Conservation (phyloP, 2,329 filamentous ascomycete species). For the Blastomyces emzantsi region DNA sequence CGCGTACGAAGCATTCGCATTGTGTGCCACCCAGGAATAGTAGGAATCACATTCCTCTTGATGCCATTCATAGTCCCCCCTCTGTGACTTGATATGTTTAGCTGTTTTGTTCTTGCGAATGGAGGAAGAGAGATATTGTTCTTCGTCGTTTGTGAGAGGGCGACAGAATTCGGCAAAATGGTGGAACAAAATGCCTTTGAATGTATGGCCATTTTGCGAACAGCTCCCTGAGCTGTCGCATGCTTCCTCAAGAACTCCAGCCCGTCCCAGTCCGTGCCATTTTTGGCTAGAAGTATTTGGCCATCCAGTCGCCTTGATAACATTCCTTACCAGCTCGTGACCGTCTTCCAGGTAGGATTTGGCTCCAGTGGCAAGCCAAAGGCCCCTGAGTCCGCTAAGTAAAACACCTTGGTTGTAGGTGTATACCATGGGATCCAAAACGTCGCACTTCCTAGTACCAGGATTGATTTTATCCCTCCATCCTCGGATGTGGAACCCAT, state of each 20-base stretch:
- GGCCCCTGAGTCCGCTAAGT: constrained; percentile 67
- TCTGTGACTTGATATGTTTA: constrained; percentile 36
- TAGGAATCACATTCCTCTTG: constrained; percentile 56
- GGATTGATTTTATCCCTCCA: constrained; percentile 48
- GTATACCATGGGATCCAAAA: constrained; percentile 79
- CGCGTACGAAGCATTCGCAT: constrained; percentile 61
- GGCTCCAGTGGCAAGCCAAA: constrained; percentile 72
- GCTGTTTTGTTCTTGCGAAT: constrained; percentile 22
- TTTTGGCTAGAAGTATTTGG: constrained; percentile 33
- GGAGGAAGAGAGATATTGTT: constrained; percentile 37
- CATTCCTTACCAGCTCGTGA: constrained; percentile 63
- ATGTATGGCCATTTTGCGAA: constrained; percentile 76
- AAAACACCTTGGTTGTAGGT: constrained; percentile 95
- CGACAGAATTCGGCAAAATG: constrained; percentile 73
- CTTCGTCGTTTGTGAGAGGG: constrained; percentile 46
- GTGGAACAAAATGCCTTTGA: constrained; percentile 94
- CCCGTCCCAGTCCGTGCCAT: constrained; percentile 69
- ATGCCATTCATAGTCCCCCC: constrained; percentile 45
- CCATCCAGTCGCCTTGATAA: constrained; percentile 74
- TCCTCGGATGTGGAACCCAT: constrained; percentile 77
- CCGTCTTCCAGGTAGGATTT: constrained; percentile 65
- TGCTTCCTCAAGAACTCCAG: constrained; percentile 71
- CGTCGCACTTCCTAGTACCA: constrained; percentile 65
- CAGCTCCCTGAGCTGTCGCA: constrained; percentile 70
- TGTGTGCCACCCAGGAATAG: constrained; percentile 65